phyloP scores from a whole-genome alignment of 2,329 filamentous ascomycete species.

The Colletotrichum musae region DNA sequence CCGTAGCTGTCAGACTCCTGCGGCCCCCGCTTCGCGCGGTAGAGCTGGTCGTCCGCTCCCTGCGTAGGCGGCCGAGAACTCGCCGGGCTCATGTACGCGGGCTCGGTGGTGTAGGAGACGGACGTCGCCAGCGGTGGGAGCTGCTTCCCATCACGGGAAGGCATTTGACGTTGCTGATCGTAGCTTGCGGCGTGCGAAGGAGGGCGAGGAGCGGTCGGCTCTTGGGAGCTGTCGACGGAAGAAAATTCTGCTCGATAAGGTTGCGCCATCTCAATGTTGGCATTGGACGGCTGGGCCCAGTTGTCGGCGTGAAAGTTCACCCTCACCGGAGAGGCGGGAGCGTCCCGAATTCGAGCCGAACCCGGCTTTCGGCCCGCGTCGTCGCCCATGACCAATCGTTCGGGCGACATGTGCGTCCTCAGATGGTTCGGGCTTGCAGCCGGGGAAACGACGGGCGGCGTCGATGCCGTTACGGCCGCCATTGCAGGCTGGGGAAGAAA shows the following conservation, averaged over 20 bases:
- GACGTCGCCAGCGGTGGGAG: constrained; percentile 35
- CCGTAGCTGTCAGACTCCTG: constrained; percentile 50
- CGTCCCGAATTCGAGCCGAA: constrained; percentile 63
- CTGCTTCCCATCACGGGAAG: constrained; percentile 24
- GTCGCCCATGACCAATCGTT: constrained; percentile 47
- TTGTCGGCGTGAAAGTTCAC: constrained; percentile 68
- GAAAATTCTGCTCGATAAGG: constrained; percentile 46
- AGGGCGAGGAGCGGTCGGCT: constrained; percentile 53
- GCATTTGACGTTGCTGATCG: constrained; percentile 37
- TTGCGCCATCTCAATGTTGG: constrained; percentile 62
- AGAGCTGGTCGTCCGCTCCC: constrained; percentile 17
- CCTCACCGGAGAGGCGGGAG: constrained; percentile 69
- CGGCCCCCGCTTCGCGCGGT: constrained; percentile 11
- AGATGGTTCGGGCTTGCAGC: constrained; percentile 48
- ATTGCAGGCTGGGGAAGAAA: constrained; percentile 11
- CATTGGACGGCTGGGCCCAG: constrained; percentile 67
- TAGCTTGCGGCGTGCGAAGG: constrained; percentile 52
- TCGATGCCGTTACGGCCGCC: constrained; percentile 40
- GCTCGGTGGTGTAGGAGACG: constrained; percentile 25
- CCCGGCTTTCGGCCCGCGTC: constrained; percentile 52
- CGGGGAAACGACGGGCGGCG: constrained; percentile 50
- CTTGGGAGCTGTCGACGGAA: constrained; percentile 46
- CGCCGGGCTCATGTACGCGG: constrained; percentile 19
- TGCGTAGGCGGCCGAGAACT: constrained; percentile 19
- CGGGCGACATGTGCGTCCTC: constrained; percentile 50